A percentile compares a stretch with the other conserved stretches of the same genome.
These are phyloP conservation scores for Calonectria henricotiae DNA, from an alignment of 2,329 filamentous ascomycete genomes.

Conservation along the genomic window DNA sequence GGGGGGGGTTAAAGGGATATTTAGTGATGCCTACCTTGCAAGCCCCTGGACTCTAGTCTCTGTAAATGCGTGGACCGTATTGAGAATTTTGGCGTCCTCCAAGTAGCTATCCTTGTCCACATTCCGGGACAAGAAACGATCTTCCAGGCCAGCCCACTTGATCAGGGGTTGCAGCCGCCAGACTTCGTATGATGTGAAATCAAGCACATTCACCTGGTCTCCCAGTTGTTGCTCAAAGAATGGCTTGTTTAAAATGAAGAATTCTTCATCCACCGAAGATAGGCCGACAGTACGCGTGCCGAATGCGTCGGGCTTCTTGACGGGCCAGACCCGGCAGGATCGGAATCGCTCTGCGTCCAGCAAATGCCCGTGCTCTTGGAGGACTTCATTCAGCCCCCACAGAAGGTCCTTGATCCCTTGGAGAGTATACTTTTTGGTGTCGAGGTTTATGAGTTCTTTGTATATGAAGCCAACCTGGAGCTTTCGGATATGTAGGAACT, in stretches of 20 bases:
- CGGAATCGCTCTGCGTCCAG: constrained; percentile 43
- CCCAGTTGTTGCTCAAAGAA: constrained; percentile 42
- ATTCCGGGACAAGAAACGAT: constrained; percentile 43
- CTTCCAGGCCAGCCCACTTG: constrained; percentile 46
- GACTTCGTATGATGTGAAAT: constrained; percentile 43
- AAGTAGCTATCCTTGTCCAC: constrained; percentile 37
- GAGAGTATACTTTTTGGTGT: constrained; percentile 33
- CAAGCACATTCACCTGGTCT: constrained; percentile 42
- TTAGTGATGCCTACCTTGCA: constrained; percentile 38
- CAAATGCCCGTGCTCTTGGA: constrained; percentile 43
- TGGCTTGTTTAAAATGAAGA: constrained; percentile 44
- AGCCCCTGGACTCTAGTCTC: constrained; percentile 32
- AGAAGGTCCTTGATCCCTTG: constrained; percentile 39
- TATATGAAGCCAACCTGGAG: constrained; percentile 43
- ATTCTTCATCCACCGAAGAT: constrained; percentile 46
- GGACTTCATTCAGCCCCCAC: constrained; percentile 40
- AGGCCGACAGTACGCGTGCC: constrained; percentile 31
- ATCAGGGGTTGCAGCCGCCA: constrained; percentile 45
- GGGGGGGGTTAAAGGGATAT: not conserved
- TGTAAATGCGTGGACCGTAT: constrained; percentile 40
- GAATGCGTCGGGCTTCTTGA: constrained; percentile 39
- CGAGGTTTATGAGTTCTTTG: constrained; percentile 41
- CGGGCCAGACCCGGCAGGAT: constrained; percentile 42
- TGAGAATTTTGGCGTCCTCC: constrained; percentile 34
- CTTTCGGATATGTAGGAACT: constrained; percentile 42